Base-by-base conservation (phyloP, 306 rosid species). In the Senna tora region DNA sequence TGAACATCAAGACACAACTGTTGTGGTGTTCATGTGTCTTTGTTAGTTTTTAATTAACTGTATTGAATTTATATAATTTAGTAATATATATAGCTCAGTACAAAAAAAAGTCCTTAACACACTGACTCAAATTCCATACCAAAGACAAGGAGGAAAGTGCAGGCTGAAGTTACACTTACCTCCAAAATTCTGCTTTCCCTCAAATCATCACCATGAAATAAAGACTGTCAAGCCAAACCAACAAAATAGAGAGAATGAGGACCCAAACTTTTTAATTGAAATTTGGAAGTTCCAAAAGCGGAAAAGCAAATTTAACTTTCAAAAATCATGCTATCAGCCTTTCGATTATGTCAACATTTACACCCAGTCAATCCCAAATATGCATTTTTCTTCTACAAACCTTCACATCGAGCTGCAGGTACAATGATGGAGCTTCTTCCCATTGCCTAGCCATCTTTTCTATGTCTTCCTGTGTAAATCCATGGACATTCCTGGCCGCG, bases 401-500 rank as follows among this genome's bases (percentile, higher is more conserved):
- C 97, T 91, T 94, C 68, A 68, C 77, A 62, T 91, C 89, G 77
- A 94, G 85, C 83, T 83, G 92, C 84, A 89, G 74, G 88, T 94
- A 92, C 67, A 94, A 73, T 34, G 90, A 75, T 36, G 96, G 92
- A 57, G 95, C 85, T 72, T 91, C 97, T 80, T 94, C 98, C 98
- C 98, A 94, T 71, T 86, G 91, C 63, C 65, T 75, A 51, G 92
- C 89, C 95, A 94, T 89, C 84, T 79, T 89, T 78, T 85, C 90
- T 75, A 94, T 85, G 56, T 79, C 96, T 17, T 87, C 91, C 28
- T 75, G 89, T 14, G 86, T 82, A 75, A 91, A 91, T 66, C 96
- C 87, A 67, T 94, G 98, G 68, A 94, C 96, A 77, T 94, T 94
- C 87, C 98, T 90, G 22, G 97, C 98, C 2, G 97, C 94, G 33